Evolutionary conservation across 257 asterid species (phyloP).

Genomic region (Salvia rosmarinus): DNA sequence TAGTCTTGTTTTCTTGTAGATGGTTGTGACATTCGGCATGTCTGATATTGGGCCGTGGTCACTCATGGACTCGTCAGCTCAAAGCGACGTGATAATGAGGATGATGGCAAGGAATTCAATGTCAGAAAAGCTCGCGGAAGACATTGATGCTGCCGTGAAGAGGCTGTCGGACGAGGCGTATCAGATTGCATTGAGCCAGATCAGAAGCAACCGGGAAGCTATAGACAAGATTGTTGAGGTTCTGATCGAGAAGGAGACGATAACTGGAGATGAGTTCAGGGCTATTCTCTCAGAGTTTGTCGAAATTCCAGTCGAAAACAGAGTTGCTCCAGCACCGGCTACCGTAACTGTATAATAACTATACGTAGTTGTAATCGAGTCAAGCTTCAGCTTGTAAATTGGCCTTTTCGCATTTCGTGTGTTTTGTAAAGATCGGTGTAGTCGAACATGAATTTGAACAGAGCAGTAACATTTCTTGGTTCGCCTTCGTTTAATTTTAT

Average conservation of each 20-base stretch:
- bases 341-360: slow-evolving; percentile 58
- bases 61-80: slow-evolving; percentile 73
- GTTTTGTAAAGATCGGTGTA: not conserved
- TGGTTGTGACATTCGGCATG: slow-evolving; percentile 95
- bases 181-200: slow-evolving; percentile 75
- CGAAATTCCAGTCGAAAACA: slow-evolving; percentile 80
- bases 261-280: slow-evolving; percentile 90
- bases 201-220: slow-evolving; percentile 83
- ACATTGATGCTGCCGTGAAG: slow-evolving; percentile 86
- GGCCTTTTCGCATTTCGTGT: not conserved
- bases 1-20: slow-evolving; percentile 40
- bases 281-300: slow-evolving; percentile 79
- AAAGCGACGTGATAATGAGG: slow-evolving; percentile 86
- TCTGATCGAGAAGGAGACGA: slow-evolving; percentile 90
- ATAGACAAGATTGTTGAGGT: slow-evolving; percentile 91
- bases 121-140: slow-evolving; percentile 98
- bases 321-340: slow-evolving; percentile 58
- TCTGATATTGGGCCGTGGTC: slow-evolving; percentile 97
- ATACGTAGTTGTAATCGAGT: not conserved
- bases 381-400: slow-evolving; percentile 21
- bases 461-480: not conserved
- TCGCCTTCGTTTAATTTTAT: no score
- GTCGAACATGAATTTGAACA: not conserved
- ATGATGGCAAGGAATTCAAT: slow-evolving; percentile 96
- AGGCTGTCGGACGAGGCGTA: slow-evolving; percentile 76